Percentiles rank a stretch among this genome's conserved stretches.
Conservation (phyloP, 2,329 filamentous ascomycete species). For the Coniosporium tulheliwenetii region DNA sequence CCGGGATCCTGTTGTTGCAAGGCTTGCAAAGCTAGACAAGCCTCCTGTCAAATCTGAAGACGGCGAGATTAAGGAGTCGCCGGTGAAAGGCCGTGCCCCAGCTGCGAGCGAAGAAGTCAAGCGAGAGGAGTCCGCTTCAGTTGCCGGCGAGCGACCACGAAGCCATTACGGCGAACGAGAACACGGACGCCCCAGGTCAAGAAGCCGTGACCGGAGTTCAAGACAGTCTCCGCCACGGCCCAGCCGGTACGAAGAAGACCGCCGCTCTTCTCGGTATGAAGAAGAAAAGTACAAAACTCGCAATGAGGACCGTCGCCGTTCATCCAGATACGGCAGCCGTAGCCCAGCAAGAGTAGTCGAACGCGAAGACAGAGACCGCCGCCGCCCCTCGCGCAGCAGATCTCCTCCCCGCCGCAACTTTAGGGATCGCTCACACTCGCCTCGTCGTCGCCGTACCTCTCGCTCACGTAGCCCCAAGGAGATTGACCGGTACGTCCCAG, state of each 20-base stretch:
- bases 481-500: constrained; percentile 21
- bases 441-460: constrained; percentile 4
- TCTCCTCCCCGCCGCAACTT: constrained; percentile 5
- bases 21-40: constrained; percentile 11
- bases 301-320: constrained; percentile 12
- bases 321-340: constrained; percentile 9
- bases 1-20: constrained; percentile 9
- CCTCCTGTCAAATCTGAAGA: constrained; percentile 4
- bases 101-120: not conserved
- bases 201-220: not conserved
- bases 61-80: constrained; percentile 3
- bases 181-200: not conserved
- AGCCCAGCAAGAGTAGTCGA: constrained; percentile 6
- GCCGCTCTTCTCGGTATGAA: constrained; percentile 10
- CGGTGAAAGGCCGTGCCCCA: constrained; percentile 6
- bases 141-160: not conserved
- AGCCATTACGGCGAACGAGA: not conserved
- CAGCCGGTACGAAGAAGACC: constrained; percentile 4
- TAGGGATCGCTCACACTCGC: constrained; percentile 5
- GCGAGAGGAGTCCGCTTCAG: not conserved
- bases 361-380: constrained; percentile 9
- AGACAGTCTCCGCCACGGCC: not conserved
- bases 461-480: constrained; percentile 18
- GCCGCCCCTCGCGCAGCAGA: not conserved
- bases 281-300: constrained; percentile 10